These are phyloP conservation scores for Pichia scutulata DNA, from an alignment of 805 yeast genomes.

Conservation along the genomic window DNA sequence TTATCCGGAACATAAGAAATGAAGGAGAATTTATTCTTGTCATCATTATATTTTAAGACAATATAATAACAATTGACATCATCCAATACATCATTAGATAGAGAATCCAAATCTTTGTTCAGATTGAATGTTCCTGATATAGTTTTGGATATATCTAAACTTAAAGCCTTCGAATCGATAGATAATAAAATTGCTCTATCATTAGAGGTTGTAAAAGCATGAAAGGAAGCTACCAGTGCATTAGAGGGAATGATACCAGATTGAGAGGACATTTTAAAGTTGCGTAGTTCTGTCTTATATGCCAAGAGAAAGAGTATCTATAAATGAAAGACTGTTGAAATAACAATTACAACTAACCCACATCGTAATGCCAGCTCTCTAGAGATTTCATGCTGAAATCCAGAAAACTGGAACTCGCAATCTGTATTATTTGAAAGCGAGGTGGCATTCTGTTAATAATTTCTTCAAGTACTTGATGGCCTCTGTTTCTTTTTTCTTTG, in stretches of 20 bases:
- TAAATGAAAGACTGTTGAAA: no score
- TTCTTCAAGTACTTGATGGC: not conserved
- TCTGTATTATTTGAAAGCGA: not conserved
- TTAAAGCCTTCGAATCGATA: not conserved
- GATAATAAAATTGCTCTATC: not conserved
- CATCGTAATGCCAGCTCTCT: not conserved
- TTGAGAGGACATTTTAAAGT: constrained; percentile 14
- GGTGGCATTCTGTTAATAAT: not conserved
- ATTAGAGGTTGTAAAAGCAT: not conserved
- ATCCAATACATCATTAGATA: constrained; percentile 1
- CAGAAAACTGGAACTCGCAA: not conserved
- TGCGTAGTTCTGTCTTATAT: no score
- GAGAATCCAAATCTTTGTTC: constrained; percentile 3
- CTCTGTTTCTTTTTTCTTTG: not conserved
- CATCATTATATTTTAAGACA: constrained; percentile 26
- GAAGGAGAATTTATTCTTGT: constrained; percentile 39
- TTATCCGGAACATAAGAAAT: constrained; percentile 81
- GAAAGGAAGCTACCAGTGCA: not conserved
- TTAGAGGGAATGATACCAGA: constrained; percentile 11
- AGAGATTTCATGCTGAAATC: not conserved
- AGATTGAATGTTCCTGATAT: not conserved
- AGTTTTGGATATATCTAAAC: not conserved
- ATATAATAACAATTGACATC: constrained; percentile 32
- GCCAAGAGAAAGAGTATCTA: no score
- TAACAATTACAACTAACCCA: not conserved